Conservation (phyloP, 1,284 basidiomycete genomes). For the Anthracocystis panici-leucophaei region DNA sequence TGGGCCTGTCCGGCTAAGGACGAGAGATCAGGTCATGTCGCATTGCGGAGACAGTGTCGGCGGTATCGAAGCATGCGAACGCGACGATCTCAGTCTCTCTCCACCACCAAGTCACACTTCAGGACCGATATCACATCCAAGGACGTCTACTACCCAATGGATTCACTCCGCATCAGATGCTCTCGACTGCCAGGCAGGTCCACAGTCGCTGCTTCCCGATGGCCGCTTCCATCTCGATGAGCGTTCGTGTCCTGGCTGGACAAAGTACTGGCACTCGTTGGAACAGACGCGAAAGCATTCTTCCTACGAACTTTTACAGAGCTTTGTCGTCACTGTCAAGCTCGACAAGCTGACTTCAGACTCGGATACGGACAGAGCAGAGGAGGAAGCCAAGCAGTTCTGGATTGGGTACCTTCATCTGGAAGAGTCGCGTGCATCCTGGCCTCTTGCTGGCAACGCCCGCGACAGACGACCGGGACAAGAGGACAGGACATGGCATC, state of each 20-base stretch:
- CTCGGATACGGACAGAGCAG: not conserved
- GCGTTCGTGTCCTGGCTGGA: conserved; percentile 44
- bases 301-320: conserved; percentile 28
- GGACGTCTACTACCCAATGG: not conserved
- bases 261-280: conserved; percentile 29
- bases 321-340: conserved; percentile 40
- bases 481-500: conserved; percentile 46
- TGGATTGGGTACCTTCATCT: conserved; percentile 58
- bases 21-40: conserved; percentile 47
- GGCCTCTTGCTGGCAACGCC: conserved; percentile 57
- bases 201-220: conserved; percentile 29
- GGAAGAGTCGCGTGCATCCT: conserved; percentile 39
- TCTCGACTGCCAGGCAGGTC: conserved; percentile 28
- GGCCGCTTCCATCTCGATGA: conserved; percentile 40
- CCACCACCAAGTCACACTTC: not conserved
- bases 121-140: conserved; percentile 9
- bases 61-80: conserved; percentile 52
- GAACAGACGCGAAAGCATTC: conserved; percentile 15
- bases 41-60: conserved; percentile 36
- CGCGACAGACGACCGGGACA: conserved; percentile 27
- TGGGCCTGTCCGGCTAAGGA: conserved; percentile 27
- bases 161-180: not conserved
- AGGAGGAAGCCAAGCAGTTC: conserved; percentile 29
- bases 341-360: conserved; percentile 11
- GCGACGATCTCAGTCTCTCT: conserved; percentile 36